These are phyloP conservation scores for Trebouxia sp. DNA, from an alignment of 139 green algal genomes.

Conservation along the genomic window DNA sequence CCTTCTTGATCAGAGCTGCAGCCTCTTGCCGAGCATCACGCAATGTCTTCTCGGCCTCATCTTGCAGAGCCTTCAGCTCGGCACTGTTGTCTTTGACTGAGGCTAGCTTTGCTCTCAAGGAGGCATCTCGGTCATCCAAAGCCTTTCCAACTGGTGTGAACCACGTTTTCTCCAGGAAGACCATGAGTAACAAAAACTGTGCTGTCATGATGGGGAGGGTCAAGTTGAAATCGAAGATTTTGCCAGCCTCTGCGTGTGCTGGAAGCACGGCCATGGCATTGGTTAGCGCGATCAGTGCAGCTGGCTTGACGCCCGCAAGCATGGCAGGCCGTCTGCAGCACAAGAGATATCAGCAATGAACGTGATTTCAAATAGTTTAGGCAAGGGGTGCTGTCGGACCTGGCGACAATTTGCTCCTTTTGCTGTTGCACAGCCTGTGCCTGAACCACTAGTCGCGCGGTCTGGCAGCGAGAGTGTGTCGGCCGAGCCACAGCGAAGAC, in stretches of 20 bases:
- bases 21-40: constrained; percentile 50
- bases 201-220: constrained; percentile 77
- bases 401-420: not conserved
- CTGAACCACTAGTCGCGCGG: not conserved
- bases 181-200: constrained; percentile 90
- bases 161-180: constrained; percentile 94
- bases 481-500: not conserved
- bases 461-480: not conserved
- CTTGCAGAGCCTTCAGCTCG: constrained; percentile 44
- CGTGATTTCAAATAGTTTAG: no score
- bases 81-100: constrained; percentile 69
- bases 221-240: constrained; percentile 83
- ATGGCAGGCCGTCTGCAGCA: not conserved
- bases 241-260: constrained; percentile 74
- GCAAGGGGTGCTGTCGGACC: not conserved
- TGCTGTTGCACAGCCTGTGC: not conserved
- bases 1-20: constrained; percentile 46
- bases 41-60: constrained; percentile 54
- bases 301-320: constrained; percentile 39
- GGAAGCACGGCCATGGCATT: constrained; percentile 74
- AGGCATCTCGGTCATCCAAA: constrained; percentile 82
- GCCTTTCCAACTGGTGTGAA: constrained; percentile 86
- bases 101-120: constrained; percentile 77
- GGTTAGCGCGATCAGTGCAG: constrained; percentile 53
- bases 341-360: no score